Base-by-base conservation (phyloP, 257 asterid genomes). In the Scutellaria galericulata region DNA sequence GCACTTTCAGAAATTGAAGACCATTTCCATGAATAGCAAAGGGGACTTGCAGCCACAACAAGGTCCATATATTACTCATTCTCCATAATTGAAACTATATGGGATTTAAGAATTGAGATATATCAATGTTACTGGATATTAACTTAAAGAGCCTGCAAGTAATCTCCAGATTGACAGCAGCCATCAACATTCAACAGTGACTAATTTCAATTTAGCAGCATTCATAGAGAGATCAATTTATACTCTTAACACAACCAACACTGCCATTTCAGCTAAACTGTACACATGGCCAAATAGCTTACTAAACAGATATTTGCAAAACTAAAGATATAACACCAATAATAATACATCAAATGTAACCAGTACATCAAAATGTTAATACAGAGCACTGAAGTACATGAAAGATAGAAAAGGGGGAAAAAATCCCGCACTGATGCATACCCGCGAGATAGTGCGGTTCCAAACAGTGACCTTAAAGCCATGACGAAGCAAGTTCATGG, bases 391-490 rank as follows among this genome's bases (percentile, higher is more conserved):
- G 6, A 47, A 13, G 2, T 46, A 9, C 45, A 11, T 5, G 14
- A 1, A 57, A 59, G 37, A 57, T 44, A 24, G 31, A 64, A 42
- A 27, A 37, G 8, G 20, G 9, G 53, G 18, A 52, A 9, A 15
- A 8, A 2, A 31, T 4, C 37, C 37, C 5, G 31, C 8, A 61
- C 8, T 50, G 18, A 11, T 10, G 6, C 20, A 27, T 85, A 93
- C 98, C 91, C 87, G 81, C 51, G 96, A 87, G 42, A 86, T 88
- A 75, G 96, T 90, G 85, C 98, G 97, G 75, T 93, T 93, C 98
- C 98, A 93, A 73, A 93, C 97, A 73, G 98, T 93, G 83, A 93
- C 81, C 87, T 93, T 93, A 54, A 87, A 93, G 15, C 98, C 98
- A 85, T 87, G 93, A 75, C 88, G 88, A 22, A 93, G 91, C 90